Evolutionary conservation across 2,329 filamentous ascomycete genomes (phyloP).

Genomic region (Trichophyton verrucosum): DNA sequence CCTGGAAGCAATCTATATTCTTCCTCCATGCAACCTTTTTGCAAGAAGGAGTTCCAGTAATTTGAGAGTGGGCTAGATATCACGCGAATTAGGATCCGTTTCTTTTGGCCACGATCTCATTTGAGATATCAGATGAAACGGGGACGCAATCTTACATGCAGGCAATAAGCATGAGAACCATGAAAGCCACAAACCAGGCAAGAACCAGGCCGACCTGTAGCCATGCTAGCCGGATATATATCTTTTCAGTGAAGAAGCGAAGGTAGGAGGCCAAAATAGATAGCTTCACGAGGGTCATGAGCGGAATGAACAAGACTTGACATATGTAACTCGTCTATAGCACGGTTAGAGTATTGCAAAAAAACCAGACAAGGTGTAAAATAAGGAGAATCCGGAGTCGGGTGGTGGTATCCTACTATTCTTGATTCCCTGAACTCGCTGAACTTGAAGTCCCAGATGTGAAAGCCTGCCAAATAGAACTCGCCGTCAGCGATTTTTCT

Average conservation of each 20-base stretch:
- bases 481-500: neutral
- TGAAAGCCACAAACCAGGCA: slow-evolving; percentile 12
- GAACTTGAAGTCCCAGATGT: slow-evolving; percentile 14
- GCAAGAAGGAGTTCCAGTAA: slow-evolving; percentile 8
- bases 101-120: no score
- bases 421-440: slow-evolving; percentile 7
- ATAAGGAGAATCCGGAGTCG: neutral
- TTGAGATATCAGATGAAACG: no score
- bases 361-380: neutral
- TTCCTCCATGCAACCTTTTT: slow-evolving; percentile 10
- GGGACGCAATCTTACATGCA: slow-evolving; percentile 9
- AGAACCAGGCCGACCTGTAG: slow-evolving; percentile 8
- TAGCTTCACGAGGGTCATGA: slow-evolving; percentile 13
- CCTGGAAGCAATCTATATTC: slow-evolving; percentile 6
- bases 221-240: slow-evolving; percentile 9
- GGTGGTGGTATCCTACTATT: slow-evolving; percentile 7
- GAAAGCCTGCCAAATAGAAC: slow-evolving; percentile 6
- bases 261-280: slow-evolving; percentile 14
- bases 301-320: slow-evolving; percentile 11
- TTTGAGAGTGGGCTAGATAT: slow-evolving; percentile 8
- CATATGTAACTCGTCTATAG: slow-evolving; percentile 13
- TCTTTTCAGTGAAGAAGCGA: slow-evolving; percentile 8
- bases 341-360: neutral
- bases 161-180: slow-evolving; percentile 9
- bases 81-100: neutral